Evolutionary conservation across 2,329 filamentous ascomycete species (phyloP), one percentile per base, ranked within the genome.

Genomic region (Monosporascus sp.): DNA sequence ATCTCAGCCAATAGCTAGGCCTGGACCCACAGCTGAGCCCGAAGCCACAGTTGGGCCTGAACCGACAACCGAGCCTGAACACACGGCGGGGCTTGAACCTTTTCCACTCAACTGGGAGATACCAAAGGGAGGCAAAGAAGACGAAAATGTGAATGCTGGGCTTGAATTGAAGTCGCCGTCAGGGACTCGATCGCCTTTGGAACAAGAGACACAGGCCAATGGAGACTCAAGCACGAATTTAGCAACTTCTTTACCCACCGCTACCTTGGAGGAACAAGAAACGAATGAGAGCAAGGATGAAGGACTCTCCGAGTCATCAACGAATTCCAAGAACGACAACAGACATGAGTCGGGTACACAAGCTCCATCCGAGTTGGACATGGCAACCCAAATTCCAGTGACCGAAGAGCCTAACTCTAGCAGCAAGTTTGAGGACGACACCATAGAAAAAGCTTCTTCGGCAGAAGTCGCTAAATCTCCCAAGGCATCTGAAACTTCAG

Each of bases 91-190:
- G 25, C 25, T 27, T 27, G 25, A 7, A 8, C 25, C 55, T n/a
- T 53, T 51, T 15, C 44, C 54, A 9, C 31, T 56, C n/a, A 50
- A 54, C 27, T 60, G 56, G 46, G 71, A 71, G 56, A 70, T 58
- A 47, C 59, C 60, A 18, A 72, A 72, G 58, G 72, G 72, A 52
- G 61, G 66, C 52, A 70, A 69, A 61, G 70, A 70, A 63, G 70
- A 60, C 67, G 72, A 68, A 58, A 63, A 68, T 53, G 39, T 57
- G 49, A 50, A 60, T 20, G 50, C 44, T 37, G 55, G 58, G 41
- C 20, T 56, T 15, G 63, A 63, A n/a, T 55, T 54, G n/a, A 61
- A 61, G 49, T 25, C 55, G 51, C 31, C 27, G 37, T 60, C 57
- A 24, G 57, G 48, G 37, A 46, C 22, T 25, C 58, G 59, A 49